Conservation (phyloP, 2,329 filamentous ascomycete species). For the Pseudocercospora ulei region DNA sequence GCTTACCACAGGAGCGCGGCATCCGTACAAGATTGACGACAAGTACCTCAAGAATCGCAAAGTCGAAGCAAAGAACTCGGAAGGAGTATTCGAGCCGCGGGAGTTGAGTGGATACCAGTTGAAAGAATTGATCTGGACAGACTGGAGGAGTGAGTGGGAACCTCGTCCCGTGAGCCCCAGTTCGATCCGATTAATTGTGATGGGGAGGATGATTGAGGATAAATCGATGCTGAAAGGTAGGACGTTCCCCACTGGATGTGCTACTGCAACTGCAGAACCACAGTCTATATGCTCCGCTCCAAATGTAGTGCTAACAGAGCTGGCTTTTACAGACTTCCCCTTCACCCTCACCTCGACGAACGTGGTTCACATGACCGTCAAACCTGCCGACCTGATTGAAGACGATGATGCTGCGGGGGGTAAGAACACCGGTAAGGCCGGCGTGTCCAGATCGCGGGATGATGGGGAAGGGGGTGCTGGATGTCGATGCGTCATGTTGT, state of each 20-base stretch:
- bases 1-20: conserved; percentile 63
- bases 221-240: conserved; percentile 75
- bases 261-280: no score
- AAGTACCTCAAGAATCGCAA: conserved; percentile 74
- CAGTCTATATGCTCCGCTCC: no score
- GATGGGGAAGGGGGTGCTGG: conserved; percentile 50
- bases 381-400: conserved; percentile 71
- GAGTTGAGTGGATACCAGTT: conserved; percentile 87
- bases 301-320: conserved; percentile 34
- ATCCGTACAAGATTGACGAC: conserved; percentile 83
- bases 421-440: conserved; percentile 55
- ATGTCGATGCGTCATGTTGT: conserved; percentile 55
- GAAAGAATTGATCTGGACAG: conserved; percentile 84
- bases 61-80: conserved; percentile 62
- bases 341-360: conserved; percentile 67
- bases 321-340: conserved; percentile 61
- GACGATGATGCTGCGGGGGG: conserved; percentile 60
- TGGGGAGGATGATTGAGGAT: conserved; percentile 83
- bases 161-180: conserved; percentile 73
- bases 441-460: conserved; percentile 35
- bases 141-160: conserved; percentile 86
- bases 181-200: conserved; percentile 82
- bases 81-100: conserved; percentile 61
- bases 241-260: background rate
- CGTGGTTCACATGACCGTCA: conserved; percentile 89